phyloP scores from a whole-genome alignment of 345 rosid genomes.

The Salix brachista region DNA sequence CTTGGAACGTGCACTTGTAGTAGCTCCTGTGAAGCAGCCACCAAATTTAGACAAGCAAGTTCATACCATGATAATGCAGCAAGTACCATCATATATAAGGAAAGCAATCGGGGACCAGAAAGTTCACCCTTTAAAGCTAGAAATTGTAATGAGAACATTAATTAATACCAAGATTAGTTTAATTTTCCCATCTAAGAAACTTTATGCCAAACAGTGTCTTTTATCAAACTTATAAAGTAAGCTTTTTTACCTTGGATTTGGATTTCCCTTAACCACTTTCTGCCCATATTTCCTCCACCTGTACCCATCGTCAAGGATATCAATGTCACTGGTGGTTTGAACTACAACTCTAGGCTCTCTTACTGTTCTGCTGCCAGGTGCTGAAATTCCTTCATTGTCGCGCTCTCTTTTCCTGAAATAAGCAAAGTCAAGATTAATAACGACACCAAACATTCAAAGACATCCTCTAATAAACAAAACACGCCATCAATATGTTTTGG shows the following conservation, averaged over 20 bases:
- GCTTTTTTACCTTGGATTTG: conserved; percentile 66
- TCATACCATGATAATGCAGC: not conserved
- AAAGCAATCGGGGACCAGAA: not conserved
- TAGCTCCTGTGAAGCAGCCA: conserved; percentile 56
- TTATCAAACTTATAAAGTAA: not conserved
- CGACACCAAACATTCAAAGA: not conserved
- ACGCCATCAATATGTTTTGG: not conserved
- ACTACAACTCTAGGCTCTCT: conserved; percentile 91
- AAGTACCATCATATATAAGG: not conserved
- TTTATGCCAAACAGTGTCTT: not conserved
- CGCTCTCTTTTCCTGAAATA: conserved; percentile 61
- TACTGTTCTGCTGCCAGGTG: conserved; percentile 65
- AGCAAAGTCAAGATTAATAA: conserved; percentile 1
- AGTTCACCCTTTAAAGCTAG: not conserved
- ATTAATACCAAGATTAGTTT: not conserved
- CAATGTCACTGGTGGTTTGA: conserved; percentile 90
- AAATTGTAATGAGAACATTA: not conserved
- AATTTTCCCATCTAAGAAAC: not conserved
- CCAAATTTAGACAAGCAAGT: not conserved
- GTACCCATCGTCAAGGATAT: conserved; percentile 91
- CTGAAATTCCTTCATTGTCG: conserved; percentile 77
- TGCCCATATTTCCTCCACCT: conserved; percentile 98
- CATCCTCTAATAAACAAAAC: not conserved
- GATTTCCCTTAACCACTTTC: conserved; percentile 93
- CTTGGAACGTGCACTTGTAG: conserved; percentile 78